Evolutionary conservation across 495 filamentous ascomycete species (phyloP), one percentile per base, ranked within the genome.

Genomic region (Penicillium ucsense): DNA sequence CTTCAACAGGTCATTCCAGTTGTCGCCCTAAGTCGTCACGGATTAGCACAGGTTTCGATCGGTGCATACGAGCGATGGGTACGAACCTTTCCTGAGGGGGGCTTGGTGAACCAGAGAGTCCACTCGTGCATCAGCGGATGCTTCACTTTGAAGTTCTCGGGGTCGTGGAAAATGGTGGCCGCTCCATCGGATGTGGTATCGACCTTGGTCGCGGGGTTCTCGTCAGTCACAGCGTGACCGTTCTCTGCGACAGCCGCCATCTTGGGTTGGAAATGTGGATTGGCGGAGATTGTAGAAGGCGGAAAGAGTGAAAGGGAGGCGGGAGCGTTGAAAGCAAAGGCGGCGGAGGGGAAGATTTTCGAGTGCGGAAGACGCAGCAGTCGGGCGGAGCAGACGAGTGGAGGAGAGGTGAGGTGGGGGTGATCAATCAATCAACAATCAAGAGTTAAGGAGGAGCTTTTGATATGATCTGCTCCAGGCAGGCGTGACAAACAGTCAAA

Each of bases 21-120:
- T 95, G 64, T 96, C 87, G 58, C 87, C 90, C 88, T 94, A 36
- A 6, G 36, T 34, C 36, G 36, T 37, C 9, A 41, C 35, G 3
- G 43, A 38, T 48, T 38, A 43, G 51, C 28, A 12, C 20, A 35
- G 12, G 41, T 32, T 43, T 8, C 11, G 5, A 0, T 5, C n/a
- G 1, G 20, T 12, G 7, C 3, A 6, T 42, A n/a, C 5, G 4
- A 28, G 33, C 34, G 39, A 47, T 37, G 32, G 20, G 20, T 20
- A 20, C 78, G 43, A 59, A 94, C 92, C 85, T 95, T 97, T 68
- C 89, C 89, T 64, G 84, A 92, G 34, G 92, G 88, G 31, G 92
- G 92, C 77, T 98, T 98, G 60, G 92, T 98, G 73, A 97, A 98
- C 92, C 92, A 98, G 43, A 98, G 74, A 20, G 94, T 97, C 92